A percentile compares a stretch with the other conserved stretches of the same genome.
Conservation (phyloP, 768 basidiomycete species). For the Cubamyces sp. region DNA sequence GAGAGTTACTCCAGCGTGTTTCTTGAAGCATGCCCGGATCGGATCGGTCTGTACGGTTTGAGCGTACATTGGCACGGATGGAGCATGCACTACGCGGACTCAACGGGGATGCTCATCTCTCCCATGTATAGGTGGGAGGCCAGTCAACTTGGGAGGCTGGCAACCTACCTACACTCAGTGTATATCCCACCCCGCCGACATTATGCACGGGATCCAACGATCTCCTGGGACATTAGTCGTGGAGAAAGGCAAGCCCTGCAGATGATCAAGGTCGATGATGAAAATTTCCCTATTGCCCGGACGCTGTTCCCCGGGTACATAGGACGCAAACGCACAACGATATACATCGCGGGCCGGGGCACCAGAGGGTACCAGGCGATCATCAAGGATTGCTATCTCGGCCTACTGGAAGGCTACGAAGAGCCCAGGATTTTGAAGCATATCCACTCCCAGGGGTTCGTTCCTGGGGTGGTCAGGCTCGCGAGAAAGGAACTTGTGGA, state of each 20-base stretch:
- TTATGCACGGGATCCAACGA: background rate
- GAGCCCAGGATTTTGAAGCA: conserved; percentile 8
- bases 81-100: background rate
- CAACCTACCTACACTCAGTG: background rate
- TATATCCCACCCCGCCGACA: background rate
- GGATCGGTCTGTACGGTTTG: background rate
- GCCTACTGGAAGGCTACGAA: background rate
- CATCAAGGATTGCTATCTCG: conserved; percentile 8
- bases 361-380: background rate
- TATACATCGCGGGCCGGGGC: background rate
- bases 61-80: background rate
- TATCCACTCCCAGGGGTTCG: conserved; percentile 5
- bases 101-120: background rate
- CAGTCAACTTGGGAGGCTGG: background rate
- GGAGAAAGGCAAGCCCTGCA: background rate
- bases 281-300: background rate
- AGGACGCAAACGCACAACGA: background rate
- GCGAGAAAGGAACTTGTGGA: background rate
- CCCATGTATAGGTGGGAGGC: background rate
- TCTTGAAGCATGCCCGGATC: background rate
- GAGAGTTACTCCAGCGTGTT: background rate
- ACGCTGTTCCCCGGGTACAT: background rate
- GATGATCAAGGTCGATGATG: background rate
- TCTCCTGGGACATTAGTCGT: background rate
- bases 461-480: conserved; percentile 6